Conservation (phyloP, 352 stramenopile genomes). For the Globisporangium irregulare region DNA sequence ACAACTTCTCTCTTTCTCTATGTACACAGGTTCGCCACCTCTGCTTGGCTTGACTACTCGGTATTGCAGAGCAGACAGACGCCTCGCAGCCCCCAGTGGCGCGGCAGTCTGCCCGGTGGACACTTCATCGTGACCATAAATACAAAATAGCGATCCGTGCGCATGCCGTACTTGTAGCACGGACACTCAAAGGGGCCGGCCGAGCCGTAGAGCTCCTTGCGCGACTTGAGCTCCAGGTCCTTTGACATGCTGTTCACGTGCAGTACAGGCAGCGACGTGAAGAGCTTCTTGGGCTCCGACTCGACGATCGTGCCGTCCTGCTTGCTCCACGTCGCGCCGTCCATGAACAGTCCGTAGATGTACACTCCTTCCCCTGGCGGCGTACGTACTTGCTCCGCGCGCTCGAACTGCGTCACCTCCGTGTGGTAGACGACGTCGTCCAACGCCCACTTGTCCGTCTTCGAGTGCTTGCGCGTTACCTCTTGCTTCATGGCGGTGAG, state of each 20-base stretch:
- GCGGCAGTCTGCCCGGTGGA: conserved; percentile 82
- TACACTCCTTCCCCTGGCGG: conserved; percentile 94
- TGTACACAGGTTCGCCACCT: background rate
- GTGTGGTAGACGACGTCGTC: conserved; percentile 98
- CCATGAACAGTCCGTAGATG: conserved; percentile 97
- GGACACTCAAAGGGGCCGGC: conserved; percentile 93
- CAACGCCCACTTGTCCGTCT: conserved; percentile 96
- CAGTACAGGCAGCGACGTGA: conserved; percentile 94
- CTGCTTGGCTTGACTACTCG: conserved; percentile 39
- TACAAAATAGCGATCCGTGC: conserved; percentile 96
- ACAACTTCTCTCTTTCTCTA: background rate
- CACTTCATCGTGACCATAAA: conserved; percentile 95
- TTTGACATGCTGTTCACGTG: conserved; percentile 96
- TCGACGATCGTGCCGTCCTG: conserved; percentile 93
- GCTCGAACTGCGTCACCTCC: conserved; percentile 94
- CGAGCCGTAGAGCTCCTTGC: conserved; percentile 92
- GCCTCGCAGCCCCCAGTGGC: conserved; percentile 94
- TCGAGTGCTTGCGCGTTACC: conserved; percentile 95
- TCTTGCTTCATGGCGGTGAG: conserved; percentile 99
- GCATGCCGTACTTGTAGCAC: conserved; percentile 96
- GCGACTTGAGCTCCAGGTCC: conserved; percentile 89
- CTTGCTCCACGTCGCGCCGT: conserved; percentile 96
- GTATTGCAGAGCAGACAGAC: conserved; percentile 95
- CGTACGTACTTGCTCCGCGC: conserved; percentile 86
- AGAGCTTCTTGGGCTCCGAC: conserved; percentile 96